These are phyloP conservation scores for Porphyra umbilicalis DNA, from an alignment of 31 red algal species.

Conservation along the genomic window DNA sequence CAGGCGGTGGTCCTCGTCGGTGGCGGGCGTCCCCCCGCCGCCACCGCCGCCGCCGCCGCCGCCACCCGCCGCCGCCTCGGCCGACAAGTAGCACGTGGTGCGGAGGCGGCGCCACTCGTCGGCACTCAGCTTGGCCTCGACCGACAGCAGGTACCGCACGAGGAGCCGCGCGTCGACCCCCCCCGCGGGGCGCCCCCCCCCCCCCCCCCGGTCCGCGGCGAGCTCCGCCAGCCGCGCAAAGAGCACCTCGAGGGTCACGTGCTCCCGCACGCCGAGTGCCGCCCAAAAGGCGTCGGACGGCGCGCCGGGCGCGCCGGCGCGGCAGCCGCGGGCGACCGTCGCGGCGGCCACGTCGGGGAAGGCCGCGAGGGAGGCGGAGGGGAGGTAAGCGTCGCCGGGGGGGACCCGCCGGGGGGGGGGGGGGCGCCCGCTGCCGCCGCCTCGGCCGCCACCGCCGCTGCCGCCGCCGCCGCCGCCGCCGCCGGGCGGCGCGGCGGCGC, in stretches of 20 bases:
- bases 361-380: conserved; percentile 40
- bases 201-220: conserved; percentile 18
- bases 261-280: conserved; percentile 56
- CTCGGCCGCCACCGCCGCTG: no score
- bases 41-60: neutral
- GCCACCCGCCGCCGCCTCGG: neutral
- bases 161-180: conserved; percentile 35
- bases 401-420: conserved; percentile 3
- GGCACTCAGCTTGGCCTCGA: conserved; percentile 1
- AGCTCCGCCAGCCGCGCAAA: conserved; percentile 57
- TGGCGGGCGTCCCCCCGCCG: neutral
- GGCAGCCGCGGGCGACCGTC: conserved; percentile 17
- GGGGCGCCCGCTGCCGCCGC: neutral
- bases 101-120: conserved; percentile 2
- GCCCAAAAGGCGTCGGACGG: conserved; percentile 32
- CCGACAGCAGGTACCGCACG: conserved; percentile 22
- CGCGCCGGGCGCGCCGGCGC: conserved; percentile 5
- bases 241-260: conserved; percentile 58
- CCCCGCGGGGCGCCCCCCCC: neutral
- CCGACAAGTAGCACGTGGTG: neutral
- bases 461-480: neutral
- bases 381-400: conserved; percentile 51
- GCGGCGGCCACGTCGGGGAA: conserved; percentile 44
- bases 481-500: neutral
- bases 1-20: conserved; percentile 5